phyloP scores from a whole-genome alignment of 306 rosid genomes.

The Malus sylvestris region DNA sequence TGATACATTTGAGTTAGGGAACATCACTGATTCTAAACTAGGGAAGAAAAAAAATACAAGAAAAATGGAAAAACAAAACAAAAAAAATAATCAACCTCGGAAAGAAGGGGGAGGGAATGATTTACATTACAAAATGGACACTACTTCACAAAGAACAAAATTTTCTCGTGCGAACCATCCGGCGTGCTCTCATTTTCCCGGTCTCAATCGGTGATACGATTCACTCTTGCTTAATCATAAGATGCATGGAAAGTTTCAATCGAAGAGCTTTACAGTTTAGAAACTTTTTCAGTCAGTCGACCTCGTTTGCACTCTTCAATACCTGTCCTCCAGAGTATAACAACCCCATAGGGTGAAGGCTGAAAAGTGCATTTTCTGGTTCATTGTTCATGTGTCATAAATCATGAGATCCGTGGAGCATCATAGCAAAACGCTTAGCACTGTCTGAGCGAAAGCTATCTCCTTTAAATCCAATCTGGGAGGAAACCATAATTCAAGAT shows the following conservation, averaged over 20 bases:
- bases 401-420: constrained; percentile 70
- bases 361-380: constrained; percentile 27
- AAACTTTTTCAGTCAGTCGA: constrained; percentile 18
- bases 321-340: constrained; percentile 35
- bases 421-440: constrained; percentile 62
- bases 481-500: constrained; percentile 27
- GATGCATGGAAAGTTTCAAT: constrained; percentile 24
- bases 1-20: constrained; percentile 1
- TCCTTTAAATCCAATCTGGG: constrained; percentile 70
- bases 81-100: background rate
- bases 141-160: constrained; percentile 38
- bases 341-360: constrained; percentile 38
- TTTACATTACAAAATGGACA: constrained; percentile 34
- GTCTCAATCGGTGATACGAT: constrained; percentile 20
- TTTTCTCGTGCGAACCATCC: background rate
- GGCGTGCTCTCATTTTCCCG: constrained; percentile 9
- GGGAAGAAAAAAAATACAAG: background rate
- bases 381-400: constrained; percentile 48
- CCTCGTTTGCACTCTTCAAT: constrained; percentile 38
- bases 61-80: background rate
- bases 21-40: background rate
- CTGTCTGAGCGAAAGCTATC: constrained; percentile 65
- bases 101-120: constrained; percentile 11
- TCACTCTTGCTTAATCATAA: constrained; percentile 17
- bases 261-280: constrained; percentile 20